These are phyloP conservation scores for Penicillium verhagenii DNA, from an alignment of 495 filamentous ascomycete genomes.

Conservation along the genomic window DNA sequence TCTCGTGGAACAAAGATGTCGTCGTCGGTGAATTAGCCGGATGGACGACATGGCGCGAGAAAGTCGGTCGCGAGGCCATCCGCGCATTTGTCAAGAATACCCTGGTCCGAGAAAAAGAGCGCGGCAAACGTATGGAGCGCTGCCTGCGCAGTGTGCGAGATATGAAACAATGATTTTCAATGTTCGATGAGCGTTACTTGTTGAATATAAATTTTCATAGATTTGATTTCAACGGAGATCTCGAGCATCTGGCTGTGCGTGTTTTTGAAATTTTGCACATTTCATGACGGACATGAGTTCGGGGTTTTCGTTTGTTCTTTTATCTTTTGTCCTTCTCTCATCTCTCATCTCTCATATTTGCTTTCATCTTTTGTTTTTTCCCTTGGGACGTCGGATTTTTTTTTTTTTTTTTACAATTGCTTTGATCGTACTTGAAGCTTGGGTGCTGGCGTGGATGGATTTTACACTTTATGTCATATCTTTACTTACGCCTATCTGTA, in stretches of 20 bases:
- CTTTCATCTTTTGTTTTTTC: not conserved
- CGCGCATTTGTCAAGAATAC: constrained; percentile 72
- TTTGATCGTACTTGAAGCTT: not conserved
- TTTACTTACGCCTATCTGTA: constrained; percentile 4
- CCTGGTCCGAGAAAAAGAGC: constrained; percentile 73
- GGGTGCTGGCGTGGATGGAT: not conserved
- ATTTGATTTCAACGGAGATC: constrained; percentile 5
- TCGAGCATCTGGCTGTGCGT: not conserved
- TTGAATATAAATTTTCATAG: constrained; percentile 14
- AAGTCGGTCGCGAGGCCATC: constrained; percentile 70
- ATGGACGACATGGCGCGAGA: constrained; percentile 86
- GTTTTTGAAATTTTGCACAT: constrained; percentile 20
- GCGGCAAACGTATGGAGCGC: constrained; percentile 77
- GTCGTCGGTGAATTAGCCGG: constrained; percentile 89
- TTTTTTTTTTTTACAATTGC: not conserved
- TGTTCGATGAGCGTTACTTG: not conserved
- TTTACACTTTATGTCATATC: constrained; percentile 1
- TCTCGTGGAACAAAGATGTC: constrained; percentile 89
- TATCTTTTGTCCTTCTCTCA: no score
- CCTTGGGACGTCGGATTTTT: not conserved
- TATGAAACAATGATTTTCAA: constrained; percentile 17
- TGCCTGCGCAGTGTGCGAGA: constrained; percentile 44
- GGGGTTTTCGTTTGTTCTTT: constrained; percentile 8
- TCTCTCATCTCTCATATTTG: constrained; percentile 7
- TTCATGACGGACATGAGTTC: constrained; percentile 21